Evolutionary conservation across 352 stramenopile genomes (phyloP), one percentile per base, ranked within the genome.

Genomic region (Pythium graminicola): DNA sequence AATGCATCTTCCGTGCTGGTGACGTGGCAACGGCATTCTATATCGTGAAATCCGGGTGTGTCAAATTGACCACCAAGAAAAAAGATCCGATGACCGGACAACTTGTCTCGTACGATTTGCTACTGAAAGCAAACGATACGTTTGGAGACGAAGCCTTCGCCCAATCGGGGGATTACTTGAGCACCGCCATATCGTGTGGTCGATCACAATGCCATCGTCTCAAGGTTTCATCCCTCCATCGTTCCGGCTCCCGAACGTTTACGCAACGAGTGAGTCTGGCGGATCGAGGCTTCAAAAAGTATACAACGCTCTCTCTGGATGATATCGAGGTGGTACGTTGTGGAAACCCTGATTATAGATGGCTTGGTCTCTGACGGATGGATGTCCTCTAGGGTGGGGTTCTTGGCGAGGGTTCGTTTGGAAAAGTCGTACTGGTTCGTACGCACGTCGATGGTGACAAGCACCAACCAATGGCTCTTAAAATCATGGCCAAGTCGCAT

Each of bases 351-450:
- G 31, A 9, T 36, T 36, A 14, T 14, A 9, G 31, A 14, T 36
- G 9, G 31, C 9, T 44, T n/a, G 3, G 16, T 14, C 14, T 20
- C 20, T 44, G 38, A 11, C 38, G 7, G 23, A 17, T 44, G 7
- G 16, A 17, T 22, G 23, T 9, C 8, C 19, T 24, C 22, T 39
- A 86, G 78, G 78, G 86, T 26, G 75, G 84, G 20, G 92, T 97
- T 5, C 68, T 99, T 3, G 95, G 95, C 48, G 88, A 97, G 63
- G 95, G 95, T 9, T 98, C 95, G 1, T 98, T 98, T 67, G 95
- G 95, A 27, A 95, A 96, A 56, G 95, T 99, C 3, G 93, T 93
- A 60, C 81, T 99, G 38, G 89, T 97, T 0, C 81, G 81, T 48
- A 70, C 78, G 8, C 66, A 70, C 14, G 42, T 85, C 31, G 67